These are phyloP conservation scores for Brasenia schreberi DNA, from an alignment of 164 flowering plant species.

Conservation along the genomic window DNA sequence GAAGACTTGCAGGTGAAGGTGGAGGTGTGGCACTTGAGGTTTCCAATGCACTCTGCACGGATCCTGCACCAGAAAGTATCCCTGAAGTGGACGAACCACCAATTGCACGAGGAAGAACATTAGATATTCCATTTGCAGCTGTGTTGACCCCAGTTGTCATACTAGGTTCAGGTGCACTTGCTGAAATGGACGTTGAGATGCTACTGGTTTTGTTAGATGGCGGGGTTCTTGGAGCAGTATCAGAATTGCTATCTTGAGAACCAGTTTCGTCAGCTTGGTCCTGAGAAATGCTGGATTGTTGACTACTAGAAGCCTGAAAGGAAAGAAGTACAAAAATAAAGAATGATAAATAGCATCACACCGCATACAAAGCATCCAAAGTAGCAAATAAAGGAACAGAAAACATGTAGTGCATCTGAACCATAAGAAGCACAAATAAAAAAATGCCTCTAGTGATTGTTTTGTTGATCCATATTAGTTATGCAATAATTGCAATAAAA, in stretches of 20 bases:
- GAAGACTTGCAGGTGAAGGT: constrained; percentile 35
- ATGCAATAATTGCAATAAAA: too few relatives aligned
- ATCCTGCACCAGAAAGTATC: constrained; percentile 27
- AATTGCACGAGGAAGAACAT: constrained; percentile 22
- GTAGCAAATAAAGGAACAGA: too few relatives aligned
- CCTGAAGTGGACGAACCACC: constrained; percentile 32
- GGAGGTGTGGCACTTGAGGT: constrained; percentile 25
- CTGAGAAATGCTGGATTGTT: constrained; percentile 26
- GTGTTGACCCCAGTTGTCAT: constrained; percentile 40
- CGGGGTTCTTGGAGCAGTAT: constrained; percentile 50
- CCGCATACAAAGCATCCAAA: too few relatives aligned
- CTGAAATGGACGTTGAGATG: constrained; percentile 30
- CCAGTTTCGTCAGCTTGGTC: constrained; percentile 63
- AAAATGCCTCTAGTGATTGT: too few relatives aligned
- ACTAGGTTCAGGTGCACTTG: constrained; percentile 7
- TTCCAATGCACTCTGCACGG: constrained; percentile 37
- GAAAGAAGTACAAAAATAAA: not conserved
- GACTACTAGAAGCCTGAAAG: constrained; percentile 29
- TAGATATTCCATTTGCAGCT: constrained; percentile 16
- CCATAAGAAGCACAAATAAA: not conserved
- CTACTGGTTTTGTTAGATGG: constrained; percentile 43
- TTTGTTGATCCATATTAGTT: too few relatives aligned
- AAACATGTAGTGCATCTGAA: too few relatives aligned
- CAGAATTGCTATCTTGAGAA: constrained; percentile 59
- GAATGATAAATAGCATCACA: too few relatives aligned